These are phyloP conservation scores for Fusarium drepaniforme DNA, from an alignment of 2,329 filamentous ascomycete species.

Conservation along the genomic window DNA sequence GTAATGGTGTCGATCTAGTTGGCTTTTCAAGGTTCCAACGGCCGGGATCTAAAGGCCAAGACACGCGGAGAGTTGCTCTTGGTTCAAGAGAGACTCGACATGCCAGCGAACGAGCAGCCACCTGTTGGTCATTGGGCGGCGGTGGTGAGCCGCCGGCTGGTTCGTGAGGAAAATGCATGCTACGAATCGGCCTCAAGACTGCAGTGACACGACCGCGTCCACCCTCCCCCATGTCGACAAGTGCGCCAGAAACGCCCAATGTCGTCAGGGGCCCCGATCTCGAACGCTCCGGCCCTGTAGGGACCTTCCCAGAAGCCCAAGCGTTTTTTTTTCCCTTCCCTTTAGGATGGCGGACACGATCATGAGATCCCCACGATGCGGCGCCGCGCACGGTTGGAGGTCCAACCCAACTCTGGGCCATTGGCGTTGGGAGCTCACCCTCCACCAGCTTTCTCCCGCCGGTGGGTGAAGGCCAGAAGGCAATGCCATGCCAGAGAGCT, in stretches of 20 bases:
- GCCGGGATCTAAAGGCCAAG: constrained; percentile 32
- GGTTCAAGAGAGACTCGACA: constrained; percentile 23
- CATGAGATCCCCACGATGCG: constrained; percentile 46
- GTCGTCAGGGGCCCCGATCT: constrained; percentile 40
- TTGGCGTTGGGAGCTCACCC: constrained; percentile 10
- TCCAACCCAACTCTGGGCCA: constrained; percentile 21
- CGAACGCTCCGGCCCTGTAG: constrained; percentile 25
- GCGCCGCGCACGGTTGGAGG: constrained; percentile 40
- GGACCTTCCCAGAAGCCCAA: constrained; percentile 29
- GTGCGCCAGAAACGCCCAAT: constrained; percentile 27
- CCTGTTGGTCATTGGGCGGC: constrained; percentile 24
- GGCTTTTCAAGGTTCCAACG: constrained; percentile 28
- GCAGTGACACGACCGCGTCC: constrained; percentile 15
- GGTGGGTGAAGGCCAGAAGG: constrained; percentile 1
- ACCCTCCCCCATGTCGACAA: constrained; percentile 12
- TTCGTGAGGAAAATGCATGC: background rate
- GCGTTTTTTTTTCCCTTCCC: constrained; percentile 2
- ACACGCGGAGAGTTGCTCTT: background rate
- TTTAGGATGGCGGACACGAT: constrained; percentile 27
- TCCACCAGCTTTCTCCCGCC: constrained; percentile 19
- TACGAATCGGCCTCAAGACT: constrained; percentile 16
- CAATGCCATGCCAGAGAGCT: constrained; percentile 12
- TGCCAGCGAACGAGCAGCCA: constrained; percentile 22
- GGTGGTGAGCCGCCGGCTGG: constrained; percentile 1
- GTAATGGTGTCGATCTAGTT: background rate